Evolutionary conservation across 306 rosid genomes (phyloP).

Genomic region (Echinosophora koreensis): DNA sequence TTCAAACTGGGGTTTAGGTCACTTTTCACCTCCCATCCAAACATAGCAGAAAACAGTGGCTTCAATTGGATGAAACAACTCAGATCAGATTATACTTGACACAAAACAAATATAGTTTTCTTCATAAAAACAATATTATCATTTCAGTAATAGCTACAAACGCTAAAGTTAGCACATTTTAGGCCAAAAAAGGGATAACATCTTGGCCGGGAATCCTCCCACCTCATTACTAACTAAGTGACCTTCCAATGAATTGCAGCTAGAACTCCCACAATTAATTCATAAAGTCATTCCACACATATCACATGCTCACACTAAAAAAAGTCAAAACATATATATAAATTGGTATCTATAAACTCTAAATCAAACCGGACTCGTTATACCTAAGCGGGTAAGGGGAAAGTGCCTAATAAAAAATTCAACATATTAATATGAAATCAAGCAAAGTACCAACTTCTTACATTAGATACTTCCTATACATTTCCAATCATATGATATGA

Average conservation of each 20-base stretch:
- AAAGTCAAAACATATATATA: background rate
- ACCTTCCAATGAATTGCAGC: background rate
- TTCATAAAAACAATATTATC: background rate
- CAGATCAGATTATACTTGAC: background rate
- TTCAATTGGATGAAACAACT: background rate
- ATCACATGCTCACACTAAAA: background rate
- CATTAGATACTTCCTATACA: too few species aligned
- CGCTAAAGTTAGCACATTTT: background rate
- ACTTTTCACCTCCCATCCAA: background rate
- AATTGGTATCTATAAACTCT: background rate
- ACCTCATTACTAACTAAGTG: background rate
- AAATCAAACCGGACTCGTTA: too few species aligned
- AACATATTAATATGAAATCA: background rate
- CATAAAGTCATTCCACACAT: background rate
- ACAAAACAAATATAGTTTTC: background rate
- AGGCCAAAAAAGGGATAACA: background rate
- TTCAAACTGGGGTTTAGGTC: background rate
- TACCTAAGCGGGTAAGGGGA: background rate
- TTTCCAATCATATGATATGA: background rate
- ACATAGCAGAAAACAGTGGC: background rate
- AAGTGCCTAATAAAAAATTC: background rate
- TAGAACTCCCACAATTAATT: background rate
- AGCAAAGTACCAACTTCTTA: too few species aligned
- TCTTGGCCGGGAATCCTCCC: background rate
- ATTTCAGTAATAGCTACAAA: background rate